Evolutionary conservation across 805 yeast species (phyloP).

Genomic region (Cephaloascus fragrans): DNA sequence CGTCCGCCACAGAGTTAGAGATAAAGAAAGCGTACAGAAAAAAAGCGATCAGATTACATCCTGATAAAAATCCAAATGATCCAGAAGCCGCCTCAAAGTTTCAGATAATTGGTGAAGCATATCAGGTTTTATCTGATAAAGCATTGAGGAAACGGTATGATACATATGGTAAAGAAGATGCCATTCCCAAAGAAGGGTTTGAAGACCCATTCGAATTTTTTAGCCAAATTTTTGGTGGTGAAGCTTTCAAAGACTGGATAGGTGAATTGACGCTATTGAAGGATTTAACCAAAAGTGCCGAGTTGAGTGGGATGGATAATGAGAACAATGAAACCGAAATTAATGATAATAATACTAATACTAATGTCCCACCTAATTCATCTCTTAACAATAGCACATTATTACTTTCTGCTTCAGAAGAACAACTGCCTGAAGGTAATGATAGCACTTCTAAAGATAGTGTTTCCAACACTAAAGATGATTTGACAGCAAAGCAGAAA

Average conservation of each 20-base stretch:
- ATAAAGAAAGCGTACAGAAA: conserved; percentile 92
- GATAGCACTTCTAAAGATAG: neutral
- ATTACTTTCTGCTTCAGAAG: neutral
- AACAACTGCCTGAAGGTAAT: conserved; percentile 1
- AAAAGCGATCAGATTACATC: conserved; percentile 83
- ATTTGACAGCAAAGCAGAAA: conserved; percentile 14
- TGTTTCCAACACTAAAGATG: neutral
- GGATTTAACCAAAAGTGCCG: conserved; percentile 57
- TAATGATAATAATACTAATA: conserved; percentile 5
- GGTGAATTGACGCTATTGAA: conserved; percentile 79
- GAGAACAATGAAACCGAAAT: conserved; percentile 24
- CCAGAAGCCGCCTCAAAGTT: conserved; percentile 82
- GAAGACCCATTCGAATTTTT: conserved; percentile 86
- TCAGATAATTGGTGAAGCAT: conserved; percentile 59
- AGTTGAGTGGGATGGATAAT: conserved; percentile 21
- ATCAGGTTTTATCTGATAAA: conserved; percentile 71
- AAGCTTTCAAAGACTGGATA: conserved; percentile 67
- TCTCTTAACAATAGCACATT: neutral
- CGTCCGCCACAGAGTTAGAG: conserved; percentile 67
- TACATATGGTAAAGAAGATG: conserved; percentile 71
- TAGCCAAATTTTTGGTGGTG: conserved; percentile 77
- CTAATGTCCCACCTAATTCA: conserved; percentile 3
- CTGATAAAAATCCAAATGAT: conserved; percentile 94
- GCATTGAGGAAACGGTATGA: conserved; percentile 68
- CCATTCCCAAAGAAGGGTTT: conserved; percentile 60